Conservation (phyloP, 2,329 filamentous ascomycete genomes). For the Colletotrichum falcatum region DNA sequence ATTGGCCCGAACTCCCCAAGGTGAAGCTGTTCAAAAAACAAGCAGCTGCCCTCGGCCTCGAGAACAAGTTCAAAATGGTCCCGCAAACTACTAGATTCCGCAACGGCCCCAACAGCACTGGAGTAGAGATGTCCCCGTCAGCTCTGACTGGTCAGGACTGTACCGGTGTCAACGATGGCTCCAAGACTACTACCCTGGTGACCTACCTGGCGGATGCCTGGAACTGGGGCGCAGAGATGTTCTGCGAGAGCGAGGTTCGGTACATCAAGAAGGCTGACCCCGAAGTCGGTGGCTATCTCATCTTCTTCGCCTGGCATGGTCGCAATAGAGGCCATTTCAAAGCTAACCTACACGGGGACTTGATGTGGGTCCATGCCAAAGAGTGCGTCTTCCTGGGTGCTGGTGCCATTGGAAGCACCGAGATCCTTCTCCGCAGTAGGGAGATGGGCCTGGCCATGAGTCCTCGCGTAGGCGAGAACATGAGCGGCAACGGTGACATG, state of each 20-base stretch:
- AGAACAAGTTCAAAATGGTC: slow-evolving; percentile 65
- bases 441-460: slow-evolving; percentile 69
- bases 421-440: slow-evolving; percentile 72
- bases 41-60: slow-evolving; percentile 62
- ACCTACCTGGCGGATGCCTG: slow-evolving; percentile 77
- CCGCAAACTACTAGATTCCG: slow-evolving; percentile 73
- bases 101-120: slow-evolving; percentile 71
- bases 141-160: slow-evolving; percentile 71
- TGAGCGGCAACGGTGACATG: slow-evolving; percentile 77
- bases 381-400: slow-evolving; percentile 76
- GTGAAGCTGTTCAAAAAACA: slow-evolving; percentile 68
- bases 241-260: slow-evolving; percentile 75
- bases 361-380: slow-evolving; percentile 76
- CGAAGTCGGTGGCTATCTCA: slow-evolving; percentile 66
- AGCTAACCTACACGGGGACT: slow-evolving; percentile 65
- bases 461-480: slow-evolving; percentile 66
- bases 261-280: slow-evolving; percentile 66
- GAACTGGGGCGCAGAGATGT: slow-evolving; percentile 79
- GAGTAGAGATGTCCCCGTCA: slow-evolving; percentile 72
- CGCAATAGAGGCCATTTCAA: slow-evolving; percentile 67
- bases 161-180: slow-evolving; percentile 76
- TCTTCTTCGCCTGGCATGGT: slow-evolving; percentile 75
- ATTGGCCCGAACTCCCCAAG: slow-evolving; percentile 70
- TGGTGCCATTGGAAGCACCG: slow-evolving; percentile 73
- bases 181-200: slow-evolving; percentile 73